A percentile compares a stretch with the other conserved stretches of the same genome.
phyloP scores from a whole-genome alignment of 306 rosid genomes.

The Abrus pulchellus region DNA sequence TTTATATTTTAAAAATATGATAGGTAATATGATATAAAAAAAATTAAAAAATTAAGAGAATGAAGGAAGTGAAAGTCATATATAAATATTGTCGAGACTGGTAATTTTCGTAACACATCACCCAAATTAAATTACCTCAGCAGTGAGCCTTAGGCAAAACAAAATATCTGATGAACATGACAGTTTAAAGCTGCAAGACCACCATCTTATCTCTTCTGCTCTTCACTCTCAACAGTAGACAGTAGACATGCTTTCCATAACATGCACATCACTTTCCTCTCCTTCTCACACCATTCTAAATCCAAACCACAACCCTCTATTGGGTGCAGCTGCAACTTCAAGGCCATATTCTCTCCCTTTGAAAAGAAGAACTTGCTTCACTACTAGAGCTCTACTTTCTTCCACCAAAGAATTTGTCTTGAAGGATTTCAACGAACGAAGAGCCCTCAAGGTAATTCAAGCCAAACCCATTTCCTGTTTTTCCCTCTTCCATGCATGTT shows the following conservation, averaged over 20 bases:
- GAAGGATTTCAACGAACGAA: conserved; percentile 71
- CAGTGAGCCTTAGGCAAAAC: conserved; percentile 22
- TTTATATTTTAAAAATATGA: too few relatives aligned
- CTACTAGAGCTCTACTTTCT: conserved; percentile 67
- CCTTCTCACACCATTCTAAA: conserved; percentile 64
- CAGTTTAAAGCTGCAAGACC: conserved; percentile 7
- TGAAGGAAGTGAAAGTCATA: too few relatives aligned
- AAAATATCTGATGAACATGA: conserved; percentile 31
- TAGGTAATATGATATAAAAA: too few relatives aligned
- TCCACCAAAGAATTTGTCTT: conserved; percentile 68
- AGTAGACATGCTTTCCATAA: conserved; percentile 65
- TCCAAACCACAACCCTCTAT: conserved; percentile 54
- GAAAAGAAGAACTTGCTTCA: conserved; percentile 58
- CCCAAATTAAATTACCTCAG: neutral
- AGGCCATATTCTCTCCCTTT: conserved; percentile 55
- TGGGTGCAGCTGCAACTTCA: conserved; percentile 42
- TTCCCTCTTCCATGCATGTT: neutral
- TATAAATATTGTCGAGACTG: neutral
- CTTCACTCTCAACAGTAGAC: conserved; percentile 20
- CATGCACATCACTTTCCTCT: conserved; percentile 64
- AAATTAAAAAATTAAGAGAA: too few relatives aligned
- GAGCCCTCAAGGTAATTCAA: conserved; percentile 83
- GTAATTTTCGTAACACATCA: neutral
- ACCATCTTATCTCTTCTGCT: conserved; percentile 70
- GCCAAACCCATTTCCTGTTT: conserved; percentile 9